Evolutionary conservation across 2,329 filamentous ascomycete species (phyloP).

Genomic region (Aspergillus novofumigatus): DNA sequence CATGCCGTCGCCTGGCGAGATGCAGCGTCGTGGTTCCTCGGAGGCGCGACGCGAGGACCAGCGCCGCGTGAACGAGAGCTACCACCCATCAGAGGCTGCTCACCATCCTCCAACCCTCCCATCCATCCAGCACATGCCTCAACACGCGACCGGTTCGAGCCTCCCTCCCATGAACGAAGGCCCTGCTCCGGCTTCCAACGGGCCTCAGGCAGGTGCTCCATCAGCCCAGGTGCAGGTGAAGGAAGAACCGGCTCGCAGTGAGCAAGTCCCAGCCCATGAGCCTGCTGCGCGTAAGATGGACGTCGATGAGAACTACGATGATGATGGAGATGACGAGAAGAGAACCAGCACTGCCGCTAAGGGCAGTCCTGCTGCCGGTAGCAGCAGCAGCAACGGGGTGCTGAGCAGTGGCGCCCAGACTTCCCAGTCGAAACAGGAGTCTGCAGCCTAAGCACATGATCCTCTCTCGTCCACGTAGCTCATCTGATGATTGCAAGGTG

Average conservation of each 20-base stretch:
- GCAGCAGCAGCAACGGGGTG: slow-evolving; percentile 24
- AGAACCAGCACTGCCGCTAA: slow-evolving; percentile 32
- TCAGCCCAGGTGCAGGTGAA: slow-evolving; percentile 50
- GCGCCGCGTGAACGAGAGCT: slow-evolving; percentile 70
- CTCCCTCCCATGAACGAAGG: slow-evolving; percentile 53
- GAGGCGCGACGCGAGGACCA: slow-evolving; percentile 65
- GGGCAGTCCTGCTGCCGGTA: slow-evolving; percentile 30
- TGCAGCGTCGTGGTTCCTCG: slow-evolving; percentile 73
- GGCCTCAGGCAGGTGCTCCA: slow-evolving; percentile 36
- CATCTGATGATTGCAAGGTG: slow-evolving; percentile 1
- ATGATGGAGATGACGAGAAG: slow-evolving; percentile 82
- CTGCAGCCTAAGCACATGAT: slow-evolving; percentile 19
- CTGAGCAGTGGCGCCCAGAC: slow-evolving; percentile 22
- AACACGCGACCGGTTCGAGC: slow-evolving; percentile 49
- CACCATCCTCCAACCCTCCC: slow-evolving; percentile 69
- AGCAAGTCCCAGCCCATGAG: slow-evolving; percentile 60
- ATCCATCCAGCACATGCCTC: slow-evolving; percentile 45
- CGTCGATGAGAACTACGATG: slow-evolving; percentile 95
- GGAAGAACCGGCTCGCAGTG: slow-evolving; percentile 52
- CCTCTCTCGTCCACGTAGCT: background rate
- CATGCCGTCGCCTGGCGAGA: slow-evolving; percentile 62
- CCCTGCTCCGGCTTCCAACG: slow-evolving; percentile 37
- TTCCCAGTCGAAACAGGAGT: slow-evolving; percentile 31
- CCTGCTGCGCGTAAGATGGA: slow-evolving; percentile 93
- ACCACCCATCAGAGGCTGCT: slow-evolving; percentile 88